A percentile compares a stretch with the other conserved stretches of the same genome.
These are phyloP conservation scores for Aspergillus sp. DNA, from an alignment of 2,329 filamentous ascomycete genomes.

Conservation along the genomic window DNA sequence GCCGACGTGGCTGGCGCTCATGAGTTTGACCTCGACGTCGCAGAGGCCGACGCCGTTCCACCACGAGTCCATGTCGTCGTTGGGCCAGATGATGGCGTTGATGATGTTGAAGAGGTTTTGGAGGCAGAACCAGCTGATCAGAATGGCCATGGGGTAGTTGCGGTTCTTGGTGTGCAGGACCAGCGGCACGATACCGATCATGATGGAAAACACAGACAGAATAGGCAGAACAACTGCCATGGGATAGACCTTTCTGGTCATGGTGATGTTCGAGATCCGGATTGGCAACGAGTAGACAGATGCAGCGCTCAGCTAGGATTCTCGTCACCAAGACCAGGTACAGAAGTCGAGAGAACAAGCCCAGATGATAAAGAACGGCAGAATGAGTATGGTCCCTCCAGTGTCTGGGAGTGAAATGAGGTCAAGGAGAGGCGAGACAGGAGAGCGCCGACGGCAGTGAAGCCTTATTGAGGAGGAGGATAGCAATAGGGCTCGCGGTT, in stretches of 20 bases:
- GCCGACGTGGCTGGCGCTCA: slow-evolving; percentile 44
- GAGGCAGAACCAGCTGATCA: slow-evolving; percentile 49
- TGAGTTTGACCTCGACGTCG: slow-evolving; percentile 54
- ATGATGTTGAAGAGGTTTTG: slow-evolving; percentile 49
- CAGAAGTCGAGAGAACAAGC: too few relatives aligned
- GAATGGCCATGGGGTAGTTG: slow-evolving; percentile 50
- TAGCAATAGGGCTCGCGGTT: too few relatives aligned
- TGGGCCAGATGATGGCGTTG: slow-evolving; percentile 58
- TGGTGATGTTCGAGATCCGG: slow-evolving; percentile 1
- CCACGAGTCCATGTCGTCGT: slow-evolving; percentile 45
- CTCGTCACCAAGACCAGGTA: too few relatives aligned
- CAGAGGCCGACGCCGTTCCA: slow-evolving; percentile 54
- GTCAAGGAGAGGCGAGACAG: too few relatives aligned
- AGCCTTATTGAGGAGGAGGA: too few relatives aligned
- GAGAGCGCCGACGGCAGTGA: too few relatives aligned
- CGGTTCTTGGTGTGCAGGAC: slow-evolving; percentile 51
- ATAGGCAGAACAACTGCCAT: slow-evolving; percentile 37
- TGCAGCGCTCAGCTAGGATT: too few relatives aligned
- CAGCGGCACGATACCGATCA: slow-evolving; percentile 49
- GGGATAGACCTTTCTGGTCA: slow-evolving; percentile 12
- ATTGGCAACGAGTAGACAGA: too few relatives aligned
- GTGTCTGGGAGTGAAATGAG: too few relatives aligned
- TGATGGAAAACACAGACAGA: slow-evolving; percentile 41
- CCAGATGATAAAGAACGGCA: too few relatives aligned
- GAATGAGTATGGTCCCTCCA: too few relatives aligned